Conservation (phyloP, 352 stramenopile species). For the Phytophthora sp. region DNA sequence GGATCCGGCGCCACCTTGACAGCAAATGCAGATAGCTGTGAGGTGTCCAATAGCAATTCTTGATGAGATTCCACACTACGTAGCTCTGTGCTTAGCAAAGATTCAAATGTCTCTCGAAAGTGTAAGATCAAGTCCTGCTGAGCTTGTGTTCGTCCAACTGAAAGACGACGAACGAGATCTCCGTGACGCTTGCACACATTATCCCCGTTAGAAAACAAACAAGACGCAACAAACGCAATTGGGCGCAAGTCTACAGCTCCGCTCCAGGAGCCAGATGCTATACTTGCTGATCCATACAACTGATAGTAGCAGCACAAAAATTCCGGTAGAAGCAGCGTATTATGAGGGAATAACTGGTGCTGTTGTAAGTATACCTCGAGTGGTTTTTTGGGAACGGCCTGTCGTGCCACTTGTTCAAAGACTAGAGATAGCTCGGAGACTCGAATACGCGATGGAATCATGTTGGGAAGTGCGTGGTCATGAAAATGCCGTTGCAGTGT, state of each 20-base stretch:
- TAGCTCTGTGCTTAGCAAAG: conserved; percentile 30
- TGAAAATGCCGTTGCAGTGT: conserved; percentile 66
- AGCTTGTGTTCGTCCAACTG: conserved; percentile 54
- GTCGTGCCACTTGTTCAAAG: conserved; percentile 49
- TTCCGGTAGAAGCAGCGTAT: conserved; percentile 60
- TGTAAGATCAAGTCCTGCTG: conserved; percentile 65
- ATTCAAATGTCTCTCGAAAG: conserved; percentile 72
- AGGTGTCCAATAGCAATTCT: conserved; percentile 37
- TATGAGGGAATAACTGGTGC: conserved; percentile 48
- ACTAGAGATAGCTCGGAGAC: conserved; percentile 45
- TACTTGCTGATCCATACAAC: conserved; percentile 56
- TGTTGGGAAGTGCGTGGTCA: conserved; percentile 46
- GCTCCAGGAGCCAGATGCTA: conserved; percentile 6
- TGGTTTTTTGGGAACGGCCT: conserved; percentile 49
- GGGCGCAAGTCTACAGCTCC: conserved; percentile 52
- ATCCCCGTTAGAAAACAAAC: conserved; percentile 73
- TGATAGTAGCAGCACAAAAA: conserved; percentile 79
- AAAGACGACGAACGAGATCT: conserved; percentile 63
- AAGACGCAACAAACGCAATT: conserved; percentile 66
- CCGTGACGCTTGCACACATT: conserved; percentile 50
- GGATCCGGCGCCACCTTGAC: conserved; percentile 49
- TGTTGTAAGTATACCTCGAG: conserved; percentile 68
- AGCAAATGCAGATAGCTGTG: conserved; percentile 54
- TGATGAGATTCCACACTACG: neutral
- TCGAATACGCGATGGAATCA: conserved; percentile 58